A percentile compares a stretch with the other conserved stretches of the same genome.
Evolutionary conservation across 2,329 filamentous ascomycete genomes (phyloP).

Genomic region (Hypoxylon sp.): DNA sequence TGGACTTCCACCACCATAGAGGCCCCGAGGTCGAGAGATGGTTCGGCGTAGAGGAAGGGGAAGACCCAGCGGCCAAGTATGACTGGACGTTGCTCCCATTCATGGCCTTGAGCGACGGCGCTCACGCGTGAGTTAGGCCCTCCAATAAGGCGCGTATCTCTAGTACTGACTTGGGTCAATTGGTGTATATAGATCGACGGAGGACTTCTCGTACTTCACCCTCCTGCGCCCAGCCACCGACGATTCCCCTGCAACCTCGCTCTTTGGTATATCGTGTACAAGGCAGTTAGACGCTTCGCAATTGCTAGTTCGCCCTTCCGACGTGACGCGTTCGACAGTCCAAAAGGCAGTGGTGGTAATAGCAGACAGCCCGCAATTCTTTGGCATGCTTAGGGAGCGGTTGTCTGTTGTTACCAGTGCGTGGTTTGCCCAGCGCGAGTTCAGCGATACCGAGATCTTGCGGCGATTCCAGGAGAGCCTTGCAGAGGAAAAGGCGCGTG

Average conservation of each 20-base stretch:
- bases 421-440: constrained; percentile 96
- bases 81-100: constrained; percentile 95
- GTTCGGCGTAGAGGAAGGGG: constrained; percentile 82
- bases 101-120: constrained; percentile 96
- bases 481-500: constrained; percentile 73
- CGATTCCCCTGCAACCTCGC: constrained; percentile 76
- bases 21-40: constrained; percentile 95
- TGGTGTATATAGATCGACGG: constrained; percentile 73
- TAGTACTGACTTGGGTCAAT: constrained; percentile 36
- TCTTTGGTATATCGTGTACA: constrained; percentile 97
- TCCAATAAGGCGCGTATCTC: not conserved
- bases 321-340: constrained; percentile 97
- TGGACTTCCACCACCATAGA: constrained; percentile 86
- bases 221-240: constrained; percentile 76
- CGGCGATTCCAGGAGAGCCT: constrained; percentile 92
- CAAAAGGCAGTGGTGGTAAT: constrained; percentile 98
- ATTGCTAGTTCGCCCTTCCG: constrained; percentile 82
- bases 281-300: constrained; percentile 87
- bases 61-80: constrained; percentile 84
- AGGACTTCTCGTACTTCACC: constrained; percentile 99
- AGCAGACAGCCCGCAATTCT: constrained; percentile 88
- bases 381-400: constrained; percentile 91
- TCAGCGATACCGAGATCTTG: constrained; percentile 91
- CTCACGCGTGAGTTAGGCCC: constrained; percentile 80
- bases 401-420: constrained; percentile 91